Evolutionary conservation across 2,329 filamentous ascomycete species (phyloP).

Genomic region (Lecanicillium sp.): DNA sequence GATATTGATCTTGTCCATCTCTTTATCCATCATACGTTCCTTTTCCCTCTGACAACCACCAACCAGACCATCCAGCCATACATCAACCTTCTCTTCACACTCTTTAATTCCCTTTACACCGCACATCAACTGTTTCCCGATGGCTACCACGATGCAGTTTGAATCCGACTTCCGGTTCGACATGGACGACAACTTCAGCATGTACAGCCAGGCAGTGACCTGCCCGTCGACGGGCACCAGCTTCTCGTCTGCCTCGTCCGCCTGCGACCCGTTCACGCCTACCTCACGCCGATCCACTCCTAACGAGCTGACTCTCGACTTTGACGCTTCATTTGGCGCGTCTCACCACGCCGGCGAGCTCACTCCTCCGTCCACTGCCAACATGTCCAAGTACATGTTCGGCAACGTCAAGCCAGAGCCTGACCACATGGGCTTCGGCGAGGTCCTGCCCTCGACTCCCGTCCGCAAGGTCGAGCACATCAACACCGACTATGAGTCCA

Average conservation of each 20-base stretch:
- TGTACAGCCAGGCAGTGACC: constrained; percentile 31
- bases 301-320: constrained; percentile 32
- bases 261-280: constrained; percentile 40
- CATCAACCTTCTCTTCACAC: constrained; percentile 1
- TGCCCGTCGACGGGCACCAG: constrained; percentile 31
- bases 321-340: constrained; percentile 25
- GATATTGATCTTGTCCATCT: constrained; percentile 5
- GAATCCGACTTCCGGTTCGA: constrained; percentile 34
- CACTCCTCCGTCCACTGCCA: constrained; percentile 29
- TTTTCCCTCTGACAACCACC: constrained; percentile 7
- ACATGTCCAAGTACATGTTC: constrained; percentile 31
- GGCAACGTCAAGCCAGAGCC: constrained; percentile 28
- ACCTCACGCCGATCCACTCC: constrained; percentile 39
- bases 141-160: constrained; percentile 28
- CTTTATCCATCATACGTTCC: constrained; percentile 13
- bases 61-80: constrained; percentile 6
- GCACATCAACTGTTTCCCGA: constrained; percentile 10
- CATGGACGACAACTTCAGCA: constrained; percentile 35
- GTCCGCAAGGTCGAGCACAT: constrained; percentile 31
- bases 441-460: constrained; percentile 30
- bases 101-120: constrained; percentile 10
- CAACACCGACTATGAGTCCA: constrained; percentile 33
- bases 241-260: constrained; percentile 34
- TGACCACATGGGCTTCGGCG: constrained; percentile 27
- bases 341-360: constrained; percentile 28